These are phyloP conservation scores for Penicillium macrosclerotiorum DNA, from an alignment of 495 filamentous ascomycete genomes.

Conservation along the genomic window DNA sequence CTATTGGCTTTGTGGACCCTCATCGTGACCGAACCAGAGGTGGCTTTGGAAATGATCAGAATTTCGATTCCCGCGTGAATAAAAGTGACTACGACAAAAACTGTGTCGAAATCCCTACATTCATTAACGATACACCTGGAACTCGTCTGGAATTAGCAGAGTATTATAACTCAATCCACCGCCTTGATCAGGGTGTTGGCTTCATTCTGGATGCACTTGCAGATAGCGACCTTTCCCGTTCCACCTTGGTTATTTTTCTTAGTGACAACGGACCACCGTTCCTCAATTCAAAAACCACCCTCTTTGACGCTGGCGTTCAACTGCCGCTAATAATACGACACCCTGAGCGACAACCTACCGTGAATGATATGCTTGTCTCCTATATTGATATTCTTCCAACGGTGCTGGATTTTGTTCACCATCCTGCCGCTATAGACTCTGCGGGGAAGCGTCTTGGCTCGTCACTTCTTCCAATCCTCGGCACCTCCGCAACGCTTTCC, in stretches of 20 bases:
- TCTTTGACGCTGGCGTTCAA: slow-evolving; percentile 45
- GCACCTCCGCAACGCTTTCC: slow-evolving; percentile 5
- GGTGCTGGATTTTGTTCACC: slow-evolving; percentile 36
- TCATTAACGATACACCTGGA: slow-evolving; percentile 36
- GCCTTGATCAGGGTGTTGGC: slow-evolving; percentile 42
- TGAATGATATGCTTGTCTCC: slow-evolving; percentile 46
- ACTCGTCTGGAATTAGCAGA: slow-evolving; percentile 38
- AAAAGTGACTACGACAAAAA: slow-evolving; percentile 13
- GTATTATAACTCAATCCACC: slow-evolving; percentile 41
- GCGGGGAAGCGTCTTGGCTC: slow-evolving; percentile 20
- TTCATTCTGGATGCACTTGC: slow-evolving; percentile 36
- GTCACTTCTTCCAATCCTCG: slow-evolving; percentile 40
- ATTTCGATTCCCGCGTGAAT: slow-evolving; percentile 16
- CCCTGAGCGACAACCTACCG: slow-evolving; percentile 21
- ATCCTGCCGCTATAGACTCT: slow-evolving; percentile 5
- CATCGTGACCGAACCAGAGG: slow-evolving; percentile 39
- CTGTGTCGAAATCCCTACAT: slow-evolving; percentile 33
- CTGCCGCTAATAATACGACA: slow-evolving; percentile 40
- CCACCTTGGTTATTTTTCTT: slow-evolving; percentile 42
- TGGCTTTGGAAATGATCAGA: slow-evolving; percentile 40
- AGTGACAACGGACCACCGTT: slow-evolving; percentile 50
- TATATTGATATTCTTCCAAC: slow-evolving; percentile 47
- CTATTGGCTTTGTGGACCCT: slow-evolving; percentile 44
- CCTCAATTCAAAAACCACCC: slow-evolving; percentile 47
- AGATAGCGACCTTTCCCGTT: slow-evolving; percentile 24